Evolutionary conservation across 345 rosid species (phyloP).

Genomic region (Pistacia integerrima): DNA sequence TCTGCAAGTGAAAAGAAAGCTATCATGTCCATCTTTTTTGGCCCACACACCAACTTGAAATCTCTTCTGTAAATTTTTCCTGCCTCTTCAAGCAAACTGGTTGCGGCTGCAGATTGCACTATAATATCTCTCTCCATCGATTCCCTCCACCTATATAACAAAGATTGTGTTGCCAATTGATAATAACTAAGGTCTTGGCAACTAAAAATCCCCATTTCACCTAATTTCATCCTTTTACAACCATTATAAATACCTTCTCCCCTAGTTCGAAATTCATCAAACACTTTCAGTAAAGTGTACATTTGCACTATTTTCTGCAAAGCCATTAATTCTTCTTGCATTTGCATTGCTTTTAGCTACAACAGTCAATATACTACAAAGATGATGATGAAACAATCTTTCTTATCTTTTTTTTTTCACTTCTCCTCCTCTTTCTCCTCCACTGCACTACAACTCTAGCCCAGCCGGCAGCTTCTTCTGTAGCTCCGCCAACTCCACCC

Average conservation of each 20-base stretch:
- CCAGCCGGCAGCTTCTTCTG: slow-evolving; percentile 27
- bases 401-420: slow-evolving; percentile 2
- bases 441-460: slow-evolving; percentile 19
- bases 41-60: not conserved
- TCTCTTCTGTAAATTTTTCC: slow-evolving; percentile 3
- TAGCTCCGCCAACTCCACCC: slow-evolving; percentile 7
- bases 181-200: slow-evolving; percentile 10
- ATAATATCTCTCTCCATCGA: not conserved
- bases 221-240: not conserved
- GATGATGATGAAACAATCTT: not conserved
- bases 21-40: not conserved
- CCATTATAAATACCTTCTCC: not conserved
- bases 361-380: not conserved
- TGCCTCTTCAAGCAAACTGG: slow-evolving; percentile 45
- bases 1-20: not conserved
- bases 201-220: slow-evolving; percentile 14
- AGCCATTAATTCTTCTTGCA: slow-evolving; percentile 7
- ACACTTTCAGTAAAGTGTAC: not conserved
- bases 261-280: slow-evolving; percentile 1
- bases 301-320: not conserved
- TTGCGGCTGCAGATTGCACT: slow-evolving; percentile 25
- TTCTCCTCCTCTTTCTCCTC: slow-evolving; percentile 28
- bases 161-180: slow-evolving; percentile 9
- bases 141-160: slow-evolving; percentile 6
- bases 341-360: not conserved